Evolutionary conservation across 495 filamentous ascomycete species (phyloP).

Genomic region (Tuber magnatum): DNA sequence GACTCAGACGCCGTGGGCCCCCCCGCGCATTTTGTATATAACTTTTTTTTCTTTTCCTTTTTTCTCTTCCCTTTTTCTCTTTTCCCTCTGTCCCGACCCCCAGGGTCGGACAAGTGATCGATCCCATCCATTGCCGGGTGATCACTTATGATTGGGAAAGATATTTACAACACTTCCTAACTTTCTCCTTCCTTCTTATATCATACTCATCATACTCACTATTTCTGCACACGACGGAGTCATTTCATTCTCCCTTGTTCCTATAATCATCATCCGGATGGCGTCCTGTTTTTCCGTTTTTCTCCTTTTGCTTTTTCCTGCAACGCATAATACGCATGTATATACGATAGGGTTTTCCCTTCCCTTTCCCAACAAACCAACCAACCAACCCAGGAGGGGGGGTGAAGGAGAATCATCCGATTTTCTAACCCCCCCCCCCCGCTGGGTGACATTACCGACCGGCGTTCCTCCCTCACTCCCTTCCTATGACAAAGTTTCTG

Average conservation of each 20-base stretch:
- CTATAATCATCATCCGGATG: neutral
- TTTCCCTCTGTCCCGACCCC: neutral
- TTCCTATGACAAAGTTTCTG: neutral
- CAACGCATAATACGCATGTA: neutral
- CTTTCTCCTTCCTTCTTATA: neutral
- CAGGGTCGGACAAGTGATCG: neutral
- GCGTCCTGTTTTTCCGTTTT: neutral
- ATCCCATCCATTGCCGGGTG: neutral
- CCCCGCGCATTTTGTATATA: conserved; percentile 3
- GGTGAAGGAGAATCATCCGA: neutral
- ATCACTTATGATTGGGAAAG: neutral
- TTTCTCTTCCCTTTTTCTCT: neutral
- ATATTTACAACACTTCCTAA: neutral
- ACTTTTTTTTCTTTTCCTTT: neutral
- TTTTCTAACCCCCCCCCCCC: neutral
- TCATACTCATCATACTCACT: neutral
- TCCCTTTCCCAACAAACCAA: neutral
- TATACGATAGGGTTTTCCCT: neutral
- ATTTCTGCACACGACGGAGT: neutral
- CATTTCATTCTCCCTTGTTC: neutral
- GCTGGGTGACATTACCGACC: neutral
- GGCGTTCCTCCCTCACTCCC: neutral
- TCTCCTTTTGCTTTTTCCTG: neutral
- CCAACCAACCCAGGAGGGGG: too few species aligned
- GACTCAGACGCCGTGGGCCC: too few species aligned